Percentiles rank a stretch among this genome's conserved stretches.
phyloP scores from a whole-genome alignment of 495 filamentous ascomycete species.

The Penicillium bialowiezense region DNA sequence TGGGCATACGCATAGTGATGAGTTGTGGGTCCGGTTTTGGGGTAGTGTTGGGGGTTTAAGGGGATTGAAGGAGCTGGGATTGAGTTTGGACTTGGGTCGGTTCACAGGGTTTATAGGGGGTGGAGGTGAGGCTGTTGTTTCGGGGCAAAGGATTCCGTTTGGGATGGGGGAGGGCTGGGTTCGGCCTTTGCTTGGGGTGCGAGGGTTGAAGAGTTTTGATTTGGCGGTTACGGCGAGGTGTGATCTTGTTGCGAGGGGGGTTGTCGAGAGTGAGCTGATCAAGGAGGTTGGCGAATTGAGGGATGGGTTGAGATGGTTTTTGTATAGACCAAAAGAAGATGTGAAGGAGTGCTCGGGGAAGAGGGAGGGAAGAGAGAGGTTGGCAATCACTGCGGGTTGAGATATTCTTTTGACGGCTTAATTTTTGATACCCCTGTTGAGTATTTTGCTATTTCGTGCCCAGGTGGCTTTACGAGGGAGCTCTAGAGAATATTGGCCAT shows the following conservation, averaged over 20 bases:
- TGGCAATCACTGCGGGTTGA: slow-evolving; percentile 25
- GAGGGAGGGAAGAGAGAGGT: slow-evolving; percentile 1
- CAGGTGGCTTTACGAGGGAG: too few relatives aligned
- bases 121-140: slow-evolving; percentile 14
- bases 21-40: slow-evolving; percentile 39
- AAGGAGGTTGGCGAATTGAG: slow-evolving; percentile 30
- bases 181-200: slow-evolving; percentile 29
- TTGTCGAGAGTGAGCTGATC: slow-evolving; percentile 27
- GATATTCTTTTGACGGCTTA: too few relatives aligned
- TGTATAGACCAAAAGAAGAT: slow-evolving; percentile 22
- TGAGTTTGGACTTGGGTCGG: slow-evolving; percentile 36
- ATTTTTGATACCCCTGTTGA: not conserved
- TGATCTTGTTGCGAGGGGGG: slow-evolving; percentile 27
- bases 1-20: slow-evolving; percentile 41
- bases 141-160: slow-evolving; percentile 26
- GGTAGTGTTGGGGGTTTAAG: slow-evolving; percentile 18
- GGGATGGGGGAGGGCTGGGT: slow-evolving; percentile 30
- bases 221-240: slow-evolving; percentile 39
- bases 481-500: too few relatives aligned
- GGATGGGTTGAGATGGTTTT: slow-evolving; percentile 25
- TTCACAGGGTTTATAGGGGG: slow-evolving; percentile 24
- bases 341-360: slow-evolving; percentile 5
- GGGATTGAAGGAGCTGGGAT: slow-evolving; percentile 17
- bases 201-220: slow-evolving; percentile 35
- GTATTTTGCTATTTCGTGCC: too few relatives aligned